Conservation (phyloP, 176 grass and related monocot genomes). For the Oryza punctata region DNA sequence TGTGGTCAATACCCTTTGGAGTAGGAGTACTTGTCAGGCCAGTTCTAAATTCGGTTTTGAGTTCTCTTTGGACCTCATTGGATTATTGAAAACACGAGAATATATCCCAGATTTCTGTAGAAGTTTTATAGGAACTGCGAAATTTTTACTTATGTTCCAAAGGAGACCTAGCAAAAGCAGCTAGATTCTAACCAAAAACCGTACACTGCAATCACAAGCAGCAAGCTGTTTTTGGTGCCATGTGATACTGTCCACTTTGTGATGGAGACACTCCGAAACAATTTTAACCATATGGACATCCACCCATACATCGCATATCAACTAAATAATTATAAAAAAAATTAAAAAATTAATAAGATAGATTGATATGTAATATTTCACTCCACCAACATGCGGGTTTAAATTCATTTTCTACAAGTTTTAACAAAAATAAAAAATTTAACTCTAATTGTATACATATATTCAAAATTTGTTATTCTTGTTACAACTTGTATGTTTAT, state of each 20-base stretch:
- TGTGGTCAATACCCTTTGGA: not conserved
- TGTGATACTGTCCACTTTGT: not conserved
- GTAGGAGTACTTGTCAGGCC: not conserved
- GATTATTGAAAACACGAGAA: not conserved
- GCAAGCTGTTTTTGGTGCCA: not conserved
- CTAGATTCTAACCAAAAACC: not conserved
- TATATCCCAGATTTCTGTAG: not conserved
- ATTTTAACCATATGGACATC: no score
- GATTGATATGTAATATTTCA: no score
- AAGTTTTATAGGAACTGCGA: not conserved
- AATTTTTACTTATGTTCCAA: not conserved
- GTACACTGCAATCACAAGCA: not conserved
- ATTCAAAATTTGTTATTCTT: no score
- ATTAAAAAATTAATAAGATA: no score
- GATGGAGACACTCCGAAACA: not conserved
- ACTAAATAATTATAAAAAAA: no score
- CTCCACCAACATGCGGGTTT: no score
- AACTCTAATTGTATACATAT: no score
- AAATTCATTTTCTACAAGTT: no score
- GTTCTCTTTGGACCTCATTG: not conserved
- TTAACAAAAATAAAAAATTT: no score
- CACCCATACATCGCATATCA: no score
- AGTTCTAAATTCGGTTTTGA: not conserved
- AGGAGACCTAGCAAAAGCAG: not conserved
- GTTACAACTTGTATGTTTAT: no score